These are phyloP conservation scores for Curvularia sp. DNA, from an alignment of 2,329 filamentous ascomycete genomes.

Conservation along the genomic window DNA sequence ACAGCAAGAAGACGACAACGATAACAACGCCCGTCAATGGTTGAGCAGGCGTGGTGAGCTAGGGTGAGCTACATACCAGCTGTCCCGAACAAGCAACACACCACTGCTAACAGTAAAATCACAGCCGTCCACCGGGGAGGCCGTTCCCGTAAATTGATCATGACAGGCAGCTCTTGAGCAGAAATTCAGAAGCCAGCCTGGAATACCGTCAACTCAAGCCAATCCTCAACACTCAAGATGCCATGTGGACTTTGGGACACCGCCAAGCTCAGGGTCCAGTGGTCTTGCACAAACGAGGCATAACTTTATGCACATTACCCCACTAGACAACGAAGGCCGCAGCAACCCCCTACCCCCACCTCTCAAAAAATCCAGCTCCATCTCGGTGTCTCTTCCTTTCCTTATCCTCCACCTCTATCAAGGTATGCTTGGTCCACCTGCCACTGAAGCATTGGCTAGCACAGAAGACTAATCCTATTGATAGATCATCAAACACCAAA, in stretches of 20 bases:
- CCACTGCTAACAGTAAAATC: conserved; percentile 42
- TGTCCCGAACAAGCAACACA: conserved; percentile 48
- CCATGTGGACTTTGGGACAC: conserved; percentile 26
- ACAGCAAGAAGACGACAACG: background rate
- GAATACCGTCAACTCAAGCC: conserved; percentile 16
- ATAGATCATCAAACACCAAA: conserved; percentile 44
- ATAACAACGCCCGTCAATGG: background rate
- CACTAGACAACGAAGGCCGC: conserved; percentile 20
- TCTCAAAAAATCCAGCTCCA: conserved; percentile 39
- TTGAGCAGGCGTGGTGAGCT: background rate
- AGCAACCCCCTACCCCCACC: conserved; percentile 35
- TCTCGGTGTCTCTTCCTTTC: conserved; percentile 19
- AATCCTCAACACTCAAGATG: conserved; percentile 17
- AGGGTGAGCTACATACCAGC: conserved; percentile 44
- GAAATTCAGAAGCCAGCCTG: conserved; percentile 28
- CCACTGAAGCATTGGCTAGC: conserved; percentile 57
- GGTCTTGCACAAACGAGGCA: conserved; percentile 13
- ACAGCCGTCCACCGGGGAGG: conserved; percentile 68
- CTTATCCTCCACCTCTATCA: conserved; percentile 23
- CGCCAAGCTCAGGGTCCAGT: conserved; percentile 21
- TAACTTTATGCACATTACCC: conserved; percentile 20
- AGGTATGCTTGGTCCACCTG: conserved; percentile 34
- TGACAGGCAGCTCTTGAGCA: conserved; percentile 34
- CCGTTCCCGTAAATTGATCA: conserved; percentile 41
- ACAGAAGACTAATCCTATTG: conserved; percentile 56